These are phyloP conservation scores for Oryza meyeriana DNA, from an alignment of 176 grass and related monocot species.

Conservation along the genomic window DNA sequence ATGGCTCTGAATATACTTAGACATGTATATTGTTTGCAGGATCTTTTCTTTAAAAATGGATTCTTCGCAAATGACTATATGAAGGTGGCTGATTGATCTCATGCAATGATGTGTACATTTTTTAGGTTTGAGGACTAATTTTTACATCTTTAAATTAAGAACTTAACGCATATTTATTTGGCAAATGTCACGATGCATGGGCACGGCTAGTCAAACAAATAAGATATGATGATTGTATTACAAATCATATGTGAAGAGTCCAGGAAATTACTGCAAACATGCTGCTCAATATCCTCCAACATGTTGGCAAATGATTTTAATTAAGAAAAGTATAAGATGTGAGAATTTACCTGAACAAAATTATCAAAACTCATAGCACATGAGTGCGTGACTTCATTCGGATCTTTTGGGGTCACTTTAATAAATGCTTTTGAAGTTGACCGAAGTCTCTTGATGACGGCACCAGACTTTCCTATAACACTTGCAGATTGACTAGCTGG, in stretches of 20 bases:
- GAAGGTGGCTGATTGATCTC: background rate
- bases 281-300: background rate
- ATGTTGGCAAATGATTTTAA: constrained; percentile 6
- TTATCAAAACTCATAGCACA: constrained; percentile 94
- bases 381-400: constrained; percentile 55
- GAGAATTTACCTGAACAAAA: constrained; percentile 78
- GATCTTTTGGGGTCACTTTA: constrained; percentile 84
- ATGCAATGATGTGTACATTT: background rate
- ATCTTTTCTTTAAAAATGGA: background rate
- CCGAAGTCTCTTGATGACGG: constrained; percentile 72
- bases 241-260: background rate
- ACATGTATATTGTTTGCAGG: background rate
- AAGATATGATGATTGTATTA: constrained; percentile 16
- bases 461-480: constrained; percentile 89
- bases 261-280: constrained; percentile 16
- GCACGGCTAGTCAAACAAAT: background rate
- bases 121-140: background rate
- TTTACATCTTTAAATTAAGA: background rate
- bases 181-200: background rate
- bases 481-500: constrained; percentile 87
- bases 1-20: background rate
- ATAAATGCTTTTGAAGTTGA: constrained; percentile 59
- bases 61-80: background rate
- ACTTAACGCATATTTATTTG: background rate
- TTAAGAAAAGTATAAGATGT: constrained; percentile 5